Conservation (phyloP, 2,329 filamentous ascomycete species). For the Alternaria brassicae region DNA sequence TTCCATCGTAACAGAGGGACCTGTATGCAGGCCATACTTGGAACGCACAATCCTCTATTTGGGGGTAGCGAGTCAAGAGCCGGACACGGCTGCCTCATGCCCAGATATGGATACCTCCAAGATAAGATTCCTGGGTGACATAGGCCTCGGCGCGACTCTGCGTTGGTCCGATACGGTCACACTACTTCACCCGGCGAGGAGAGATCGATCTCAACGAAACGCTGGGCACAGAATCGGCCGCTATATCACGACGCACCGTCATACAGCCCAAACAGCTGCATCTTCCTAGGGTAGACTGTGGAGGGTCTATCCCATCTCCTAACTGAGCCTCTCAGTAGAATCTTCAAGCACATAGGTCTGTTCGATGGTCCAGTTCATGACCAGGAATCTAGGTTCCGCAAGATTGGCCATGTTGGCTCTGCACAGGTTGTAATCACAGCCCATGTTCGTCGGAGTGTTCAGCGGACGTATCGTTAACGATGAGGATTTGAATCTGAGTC, state of each 20-base stretch:
- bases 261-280: neutral
- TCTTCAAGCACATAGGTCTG: neutral
- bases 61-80: neutral
- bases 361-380: neutral
- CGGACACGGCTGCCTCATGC: neutral
- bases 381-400: neutral
- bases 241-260: neutral
- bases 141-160: neutral
- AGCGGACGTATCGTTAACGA: neutral
- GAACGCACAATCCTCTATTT: neutral
- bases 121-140: neutral
- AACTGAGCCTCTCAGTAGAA: rapidly evolving
- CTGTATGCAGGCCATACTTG: neutral
- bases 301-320: neutral
- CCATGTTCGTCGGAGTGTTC: neutral
- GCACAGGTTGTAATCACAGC: neutral
- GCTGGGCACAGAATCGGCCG: neutral
- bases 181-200: neutral
- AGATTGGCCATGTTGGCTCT: neutral
- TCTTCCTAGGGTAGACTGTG: rapidly evolving
- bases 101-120: neutral
- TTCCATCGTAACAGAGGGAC: neutral
- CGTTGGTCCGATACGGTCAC: neutral
- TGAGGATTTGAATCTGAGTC: neutral
- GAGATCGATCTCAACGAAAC: neutral